phyloP scores from a whole-genome alignment of 495 filamentous ascomycete genomes.

The Tricharina praecox region DNA sequence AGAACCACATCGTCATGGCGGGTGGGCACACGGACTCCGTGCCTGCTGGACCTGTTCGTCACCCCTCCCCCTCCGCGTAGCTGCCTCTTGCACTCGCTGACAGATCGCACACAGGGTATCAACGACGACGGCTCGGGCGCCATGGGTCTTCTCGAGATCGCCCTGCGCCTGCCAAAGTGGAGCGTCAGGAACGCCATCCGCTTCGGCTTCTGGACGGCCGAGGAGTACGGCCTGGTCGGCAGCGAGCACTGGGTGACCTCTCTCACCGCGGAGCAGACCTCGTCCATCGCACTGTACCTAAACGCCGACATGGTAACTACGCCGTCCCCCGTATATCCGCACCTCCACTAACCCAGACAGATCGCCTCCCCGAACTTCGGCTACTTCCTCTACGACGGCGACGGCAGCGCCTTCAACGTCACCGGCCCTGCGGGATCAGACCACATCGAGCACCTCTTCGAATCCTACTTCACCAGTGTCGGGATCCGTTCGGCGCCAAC shows the following conservation, averaged over 20 bases:
- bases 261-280: constrained; percentile 33
- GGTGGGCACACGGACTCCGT: constrained; percentile 60
- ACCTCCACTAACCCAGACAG: constrained; percentile 13
- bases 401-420: constrained; percentile 43
- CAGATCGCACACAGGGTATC: constrained; percentile 32
- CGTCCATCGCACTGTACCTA: constrained; percentile 48
- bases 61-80: background rate
- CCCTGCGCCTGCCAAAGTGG: constrained; percentile 41
- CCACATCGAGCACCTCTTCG: constrained; percentile 45
- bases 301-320: constrained; percentile 69
- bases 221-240: constrained; percentile 41
- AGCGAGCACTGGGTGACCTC: constrained; percentile 41
- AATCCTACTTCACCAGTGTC: constrained; percentile 38
- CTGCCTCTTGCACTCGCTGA: background rate
- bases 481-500: constrained; percentile 33
- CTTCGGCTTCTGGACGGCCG: constrained; percentile 53
- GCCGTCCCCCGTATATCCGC: constrained; percentile 26
- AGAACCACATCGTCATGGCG: constrained; percentile 43
- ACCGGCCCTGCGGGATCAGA: constrained; percentile 48
- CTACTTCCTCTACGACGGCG: constrained; percentile 54
- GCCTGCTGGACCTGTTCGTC: constrained; percentile 30
- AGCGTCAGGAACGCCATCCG: constrained; percentile 47
- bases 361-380: constrained; percentile 57
- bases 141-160: constrained; percentile 46
- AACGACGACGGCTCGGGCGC: constrained; percentile 54